These are phyloP conservation scores for Eucalyptus grandis DNA, from an alignment of 345 rosid genomes.

Conservation along the genomic window DNA sequence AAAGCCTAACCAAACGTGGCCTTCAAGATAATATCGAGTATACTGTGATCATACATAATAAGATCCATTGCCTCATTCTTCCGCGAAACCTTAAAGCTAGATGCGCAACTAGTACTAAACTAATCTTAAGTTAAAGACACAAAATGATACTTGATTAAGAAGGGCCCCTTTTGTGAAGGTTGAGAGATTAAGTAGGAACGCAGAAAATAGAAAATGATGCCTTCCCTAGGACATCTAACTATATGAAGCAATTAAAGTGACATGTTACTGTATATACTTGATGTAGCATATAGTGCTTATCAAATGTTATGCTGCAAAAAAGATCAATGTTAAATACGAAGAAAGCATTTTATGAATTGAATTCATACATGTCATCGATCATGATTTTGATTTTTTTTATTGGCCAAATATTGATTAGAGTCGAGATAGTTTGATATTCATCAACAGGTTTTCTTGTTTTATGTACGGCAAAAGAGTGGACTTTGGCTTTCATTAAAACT, in stretches of 20 bases:
- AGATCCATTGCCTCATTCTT: not conserved
- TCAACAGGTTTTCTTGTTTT: not conserved
- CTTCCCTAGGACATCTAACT: not conserved
- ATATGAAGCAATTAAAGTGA: not conserved
- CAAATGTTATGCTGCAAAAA: not conserved
- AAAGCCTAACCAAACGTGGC: not conserved
- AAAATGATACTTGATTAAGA: not conserved
- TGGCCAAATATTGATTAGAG: not conserved
- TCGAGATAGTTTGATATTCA: not conserved
- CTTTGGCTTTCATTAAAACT: not conserved
- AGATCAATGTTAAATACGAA: not conserved
- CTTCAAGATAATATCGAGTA: not conserved
- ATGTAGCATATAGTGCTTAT: not conserved
- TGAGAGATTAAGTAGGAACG: not conserved
- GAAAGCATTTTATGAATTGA: not conserved
- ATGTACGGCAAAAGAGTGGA: not conserved
- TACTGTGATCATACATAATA: not conserved
- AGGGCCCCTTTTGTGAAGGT: not conserved
- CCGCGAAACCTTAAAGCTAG: not conserved
- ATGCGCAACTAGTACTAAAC: not conserved
- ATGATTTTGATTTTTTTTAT: not conserved
- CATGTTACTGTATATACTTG: not conserved
- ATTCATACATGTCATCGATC: not conserved
- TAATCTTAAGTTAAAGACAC: not conserved
- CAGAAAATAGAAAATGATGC: not conserved